Conservation (phyloP, 2,329 filamentous ascomycete genomes). For the Colletotrichum tropicicola region DNA sequence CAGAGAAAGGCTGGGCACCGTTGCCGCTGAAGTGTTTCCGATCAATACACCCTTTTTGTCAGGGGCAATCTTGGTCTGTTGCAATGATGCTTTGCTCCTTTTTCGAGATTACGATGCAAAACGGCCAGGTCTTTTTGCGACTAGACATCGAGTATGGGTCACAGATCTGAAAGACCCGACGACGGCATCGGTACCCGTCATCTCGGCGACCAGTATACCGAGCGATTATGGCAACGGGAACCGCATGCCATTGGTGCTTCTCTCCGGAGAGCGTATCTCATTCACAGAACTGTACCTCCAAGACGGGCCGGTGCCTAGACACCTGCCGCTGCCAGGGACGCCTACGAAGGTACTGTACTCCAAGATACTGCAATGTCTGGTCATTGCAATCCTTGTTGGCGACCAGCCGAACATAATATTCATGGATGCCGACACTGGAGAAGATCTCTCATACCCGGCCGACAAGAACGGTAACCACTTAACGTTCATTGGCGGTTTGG, state of each 20-base stretch:
- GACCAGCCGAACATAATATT: constrained; percentile 61
- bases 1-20: constrained; percentile 44
- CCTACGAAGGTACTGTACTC: constrained; percentile 65
- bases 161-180: constrained; percentile 58
- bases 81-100: constrained; percentile 56
- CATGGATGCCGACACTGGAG: constrained; percentile 63
- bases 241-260: constrained; percentile 56
- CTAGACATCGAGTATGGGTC: constrained; percentile 58
- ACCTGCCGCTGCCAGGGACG: constrained; percentile 55
- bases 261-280: constrained; percentile 59
- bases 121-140: constrained; percentile 41
- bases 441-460: constrained; percentile 56
- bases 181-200: constrained; percentile 56
- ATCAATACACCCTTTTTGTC: constrained; percentile 2
- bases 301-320: constrained; percentile 58
- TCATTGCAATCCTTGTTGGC: constrained; percentile 59
- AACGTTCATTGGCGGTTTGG: constrained; percentile 64
- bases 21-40: constrained; percentile 46
- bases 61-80: constrained; percentile 52
- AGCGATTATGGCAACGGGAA: constrained; percentile 47
- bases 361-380: constrained; percentile 57
- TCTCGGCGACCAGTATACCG: constrained; percentile 54
- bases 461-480: constrained; percentile 51
- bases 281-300: constrained; percentile 60
- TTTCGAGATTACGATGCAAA: constrained; percentile 48